Percentiles rank a stretch among this genome's conserved stretches.
Evolutionary conservation across 441 rosid genomes (phyloP).

Genomic region (Macaranga tanarius): DNA sequence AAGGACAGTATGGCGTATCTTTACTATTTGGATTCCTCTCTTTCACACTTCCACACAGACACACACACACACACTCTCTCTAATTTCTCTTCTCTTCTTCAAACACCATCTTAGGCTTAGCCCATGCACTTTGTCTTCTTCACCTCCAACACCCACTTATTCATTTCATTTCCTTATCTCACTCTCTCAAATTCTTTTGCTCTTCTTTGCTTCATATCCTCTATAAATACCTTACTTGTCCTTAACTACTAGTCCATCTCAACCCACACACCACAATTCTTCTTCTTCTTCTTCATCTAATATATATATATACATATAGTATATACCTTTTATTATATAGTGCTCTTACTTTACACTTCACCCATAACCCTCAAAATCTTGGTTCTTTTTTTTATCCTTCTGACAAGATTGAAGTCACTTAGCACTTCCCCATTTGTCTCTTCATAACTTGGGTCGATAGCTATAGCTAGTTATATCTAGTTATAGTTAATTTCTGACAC

Average conservation of each 20-base stretch:
- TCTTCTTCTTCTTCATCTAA: neutral
- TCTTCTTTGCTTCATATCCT: too few relatives aligned
- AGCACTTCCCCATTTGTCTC: neutral
- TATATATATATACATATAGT: too few relatives aligned
- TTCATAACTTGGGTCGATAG: neutral
- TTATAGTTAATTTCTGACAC: slow-evolving; percentile 9
- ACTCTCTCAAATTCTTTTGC: neutral
- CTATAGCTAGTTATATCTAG: too few relatives aligned
- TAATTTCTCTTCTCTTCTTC: too few relatives aligned
- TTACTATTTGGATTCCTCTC: slow-evolving; percentile 16
- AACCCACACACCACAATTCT: too few relatives aligned
- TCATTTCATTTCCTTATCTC: neutral
- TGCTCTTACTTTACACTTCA: slow-evolving; percentile 1
- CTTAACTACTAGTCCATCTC: neutral
- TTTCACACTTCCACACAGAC: neutral
- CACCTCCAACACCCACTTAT: neutral
- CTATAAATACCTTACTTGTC: neutral
- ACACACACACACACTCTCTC: too few relatives aligned
- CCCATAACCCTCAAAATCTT: neutral
- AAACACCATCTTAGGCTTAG: slow-evolving; percentile 1
- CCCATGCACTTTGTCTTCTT: slow-evolving; percentile 38
- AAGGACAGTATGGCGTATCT: slow-evolving; percentile 40
- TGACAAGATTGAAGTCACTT: slow-evolving; percentile 18
- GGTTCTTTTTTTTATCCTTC: slow-evolving; percentile 5
- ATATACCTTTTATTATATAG: too few relatives aligned